Conservation (phyloP, 2,329 filamentous ascomycete species). For the Calonectria pseudoturangicola region DNA sequence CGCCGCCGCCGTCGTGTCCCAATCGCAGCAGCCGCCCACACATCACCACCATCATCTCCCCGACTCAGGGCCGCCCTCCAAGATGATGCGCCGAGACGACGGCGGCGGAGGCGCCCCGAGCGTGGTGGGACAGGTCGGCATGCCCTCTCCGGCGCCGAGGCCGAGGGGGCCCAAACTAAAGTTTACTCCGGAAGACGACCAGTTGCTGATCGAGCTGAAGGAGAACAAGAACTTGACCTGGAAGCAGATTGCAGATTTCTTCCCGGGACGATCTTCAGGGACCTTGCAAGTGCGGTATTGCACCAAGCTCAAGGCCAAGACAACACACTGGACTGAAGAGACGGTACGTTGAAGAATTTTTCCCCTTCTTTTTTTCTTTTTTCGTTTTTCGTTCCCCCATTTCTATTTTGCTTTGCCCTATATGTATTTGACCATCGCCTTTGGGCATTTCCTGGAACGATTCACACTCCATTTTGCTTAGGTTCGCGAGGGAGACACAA, state of each 20-base stretch:
- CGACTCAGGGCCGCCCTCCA: slow-evolving; percentile 81
- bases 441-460: too few relatives aligned
- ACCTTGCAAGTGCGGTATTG: slow-evolving; percentile 96
- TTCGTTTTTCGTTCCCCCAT: background rate
- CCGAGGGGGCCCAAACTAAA: slow-evolving; percentile 93
- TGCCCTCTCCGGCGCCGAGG: slow-evolving; percentile 87
- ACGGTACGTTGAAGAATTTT: slow-evolving; percentile 77
- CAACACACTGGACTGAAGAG: slow-evolving; percentile 93
- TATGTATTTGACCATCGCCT: background rate
- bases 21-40: slow-evolving; percentile 67
- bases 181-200: slow-evolving; percentile 94
- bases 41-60: slow-evolving; percentile 91
- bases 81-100: slow-evolving; percentile 78
- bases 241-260: slow-evolving; percentile 98
- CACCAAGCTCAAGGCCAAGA: slow-evolving; percentile 95
- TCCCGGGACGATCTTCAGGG: slow-evolving; percentile 91
- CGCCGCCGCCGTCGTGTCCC: slow-evolving; percentile 58
- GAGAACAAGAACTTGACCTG: slow-evolving; percentile 96
- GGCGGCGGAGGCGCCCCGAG: slow-evolving; percentile 80
- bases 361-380: background rate
- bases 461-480: background rate
- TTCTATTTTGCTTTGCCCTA: background rate
- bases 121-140: slow-evolving; percentile 89
- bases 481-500: background rate
- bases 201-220: slow-evolving; percentile 90